Conservation (phyloP, 306 rosid genomes). For the Quercus robur region DNA sequence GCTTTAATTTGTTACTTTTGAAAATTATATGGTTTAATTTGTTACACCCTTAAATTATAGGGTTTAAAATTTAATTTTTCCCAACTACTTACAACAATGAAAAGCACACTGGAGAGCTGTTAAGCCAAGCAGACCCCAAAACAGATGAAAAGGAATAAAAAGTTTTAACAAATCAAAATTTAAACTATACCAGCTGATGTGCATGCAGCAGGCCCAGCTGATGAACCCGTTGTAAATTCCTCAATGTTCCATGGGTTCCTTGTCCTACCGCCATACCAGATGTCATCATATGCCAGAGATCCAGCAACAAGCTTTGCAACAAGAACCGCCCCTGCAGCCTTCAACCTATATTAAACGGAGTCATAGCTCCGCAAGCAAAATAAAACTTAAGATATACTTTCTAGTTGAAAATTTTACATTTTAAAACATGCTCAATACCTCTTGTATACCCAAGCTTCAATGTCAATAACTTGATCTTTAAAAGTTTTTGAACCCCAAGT, state of each 20-base stretch:
- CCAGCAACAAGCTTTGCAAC: conserved; percentile 83
- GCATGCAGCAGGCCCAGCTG: conserved; percentile 82
- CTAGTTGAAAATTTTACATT: conserved; percentile 10
- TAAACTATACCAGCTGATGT: conserved; percentile 56
- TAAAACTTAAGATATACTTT: background rate
- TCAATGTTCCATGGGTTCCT: conserved; percentile 80
- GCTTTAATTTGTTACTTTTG: too few species aligned
- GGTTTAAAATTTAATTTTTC: too few species aligned
- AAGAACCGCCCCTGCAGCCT: conserved; percentile 67
- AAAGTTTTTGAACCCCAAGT: conserved; percentile 79
- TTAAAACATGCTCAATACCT: conserved; percentile 33
- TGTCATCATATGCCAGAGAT: conserved; percentile 78
- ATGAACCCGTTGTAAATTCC: conserved; percentile 75
- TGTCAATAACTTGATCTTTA: conserved; percentile 59
- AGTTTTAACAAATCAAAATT: background rate
- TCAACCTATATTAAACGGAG: conserved; percentile 37
- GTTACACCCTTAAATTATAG: too few species aligned
- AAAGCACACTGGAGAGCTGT: background rate
- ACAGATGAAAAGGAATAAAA: background rate
- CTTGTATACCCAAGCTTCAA: conserved; percentile 74
- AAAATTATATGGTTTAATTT: too few species aligned
- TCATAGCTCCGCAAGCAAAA: conserved; percentile 6
- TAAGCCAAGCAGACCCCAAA: background rate
- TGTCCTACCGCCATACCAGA: conserved; percentile 85
- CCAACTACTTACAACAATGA: background rate